Evolutionary conservation across 225 moss, liverwort and hornwort species (phyloP), one percentile per base, ranked within the genome.

Genomic region (Marchantia polymorpha): DNA sequence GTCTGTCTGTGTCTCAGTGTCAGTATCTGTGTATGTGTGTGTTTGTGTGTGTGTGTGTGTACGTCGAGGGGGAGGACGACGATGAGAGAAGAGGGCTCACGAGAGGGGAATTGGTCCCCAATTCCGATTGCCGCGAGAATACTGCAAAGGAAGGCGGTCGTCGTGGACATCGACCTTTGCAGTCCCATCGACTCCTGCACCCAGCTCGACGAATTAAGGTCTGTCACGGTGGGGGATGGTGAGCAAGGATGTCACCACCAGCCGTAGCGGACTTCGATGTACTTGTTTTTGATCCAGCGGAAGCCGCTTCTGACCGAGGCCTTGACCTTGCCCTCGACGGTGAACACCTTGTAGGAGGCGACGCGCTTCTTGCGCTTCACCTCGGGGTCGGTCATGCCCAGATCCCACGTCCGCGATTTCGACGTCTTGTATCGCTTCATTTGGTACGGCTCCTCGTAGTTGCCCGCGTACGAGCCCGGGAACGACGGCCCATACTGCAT

Each of bases 261-360:
- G 10, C 96, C 96, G 31, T 96, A 96, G 31, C 96, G 92, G 10
- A 96, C 84, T 39, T 92, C 92, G 81, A 94, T 85, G 77, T 94
- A 96, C 83, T 94, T 96, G 8, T 91, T 90, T 81, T 96, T 96
- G 51, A 96, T 90, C 96, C 96, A 96, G 7, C 96, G 96, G 78
- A 87, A 93, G 83, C 94, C 90, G 55, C 81, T 92, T 16, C 93
- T 87, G 60, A 94, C 88, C 0, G 93, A 89, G 69, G 91, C 86
- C 83, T 96, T 96, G 27, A 94, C 86, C 53, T 93, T 94, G 7
- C 92, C 96, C 82, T 96, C 94, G 75, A 93, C 87, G 0, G 89
- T 84, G 69, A 92, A 91, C 0, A 96, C 79, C 68, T 96, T 96
- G 52, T 96, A 96, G 67, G 91, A 86, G 0, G 96, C 94, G 56